Base-by-base conservation (phyloP, 139 green algal genomes). In the Pycnococcus provasolii region DNA sequence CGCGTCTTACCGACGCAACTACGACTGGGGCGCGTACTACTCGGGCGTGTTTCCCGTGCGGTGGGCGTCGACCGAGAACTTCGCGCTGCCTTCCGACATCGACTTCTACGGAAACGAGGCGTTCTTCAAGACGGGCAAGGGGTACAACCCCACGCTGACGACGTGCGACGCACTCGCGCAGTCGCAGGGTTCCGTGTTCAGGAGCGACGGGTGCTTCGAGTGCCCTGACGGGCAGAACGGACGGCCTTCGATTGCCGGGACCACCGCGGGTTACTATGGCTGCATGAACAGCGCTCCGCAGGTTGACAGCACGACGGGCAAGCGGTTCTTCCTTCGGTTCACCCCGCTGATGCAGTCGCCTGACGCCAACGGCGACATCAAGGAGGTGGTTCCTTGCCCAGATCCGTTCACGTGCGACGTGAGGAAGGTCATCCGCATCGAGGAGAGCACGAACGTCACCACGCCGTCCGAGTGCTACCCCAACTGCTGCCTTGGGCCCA, bases 401-500 rank as follows among this genome's bases (percentile, higher is more conserved):
- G 60, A 66, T 11, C 60, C 60, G 26, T 66, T 66, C 60, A 15
- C 50, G 42, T 66, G 60, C 60, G 60, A 66, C 60, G 60, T 66
- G 6, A 55, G 5, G 42, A 66, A 66, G 60, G 60, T 42, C 7
- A 42, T 48, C 39, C 42, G 50, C 60, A n/a, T 40, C 37, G 37
- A 66, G 60, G 26, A 26, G 26, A 26, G 26, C 26, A 26, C 26
- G 26, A 26, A 26, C 26, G 26, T 26, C 26, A 26, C 26, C 26
- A 26, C 26, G 26, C 26, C 26, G 26, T 26, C 26, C 26, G 26
- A 26, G 26, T 26, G 26, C 26, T 26, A 26, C 26, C 26, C 26
- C 26, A 26, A 26, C 26, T 26, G 26, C 26, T 26, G 26, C 26
- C 26, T 26, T 26, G 26, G 26, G 26, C 26, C 26, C 26, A 26